Evolutionary conservation across 306 rosid species (phyloP).

Genomic region (Dryas octopetala): DNA sequence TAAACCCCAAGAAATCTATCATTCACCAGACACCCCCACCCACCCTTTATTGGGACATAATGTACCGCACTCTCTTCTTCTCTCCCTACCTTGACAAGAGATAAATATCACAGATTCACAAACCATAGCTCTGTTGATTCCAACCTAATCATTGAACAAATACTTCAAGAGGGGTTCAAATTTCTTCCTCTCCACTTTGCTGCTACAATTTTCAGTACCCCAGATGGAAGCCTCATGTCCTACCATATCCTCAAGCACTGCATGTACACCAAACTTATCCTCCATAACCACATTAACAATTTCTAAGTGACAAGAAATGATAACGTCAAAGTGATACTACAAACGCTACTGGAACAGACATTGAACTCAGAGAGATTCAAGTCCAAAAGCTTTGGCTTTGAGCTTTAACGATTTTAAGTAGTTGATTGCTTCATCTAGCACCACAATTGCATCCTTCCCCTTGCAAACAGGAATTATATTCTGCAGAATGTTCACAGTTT

Average conservation of each 20-base stretch:
- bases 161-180: constrained; percentile 11
- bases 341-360: constrained; percentile 7
- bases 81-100: background rate
- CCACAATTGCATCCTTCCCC: constrained; percentile 67
- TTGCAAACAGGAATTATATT: constrained; percentile 72
- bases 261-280: constrained; percentile 39
- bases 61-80: constrained; percentile 7
- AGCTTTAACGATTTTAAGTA: constrained; percentile 68
- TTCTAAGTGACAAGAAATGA: constrained; percentile 17
- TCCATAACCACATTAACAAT: constrained; percentile 21
- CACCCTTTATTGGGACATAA: constrained; percentile 41
- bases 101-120: background rate
- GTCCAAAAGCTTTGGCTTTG: constrained; percentile 61
- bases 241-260: background rate
- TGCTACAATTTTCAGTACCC: background rate
- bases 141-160: constrained; percentile 32
- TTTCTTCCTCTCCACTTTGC: constrained; percentile 18
- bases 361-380: constrained; percentile 41
- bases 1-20: constrained; percentile 45
- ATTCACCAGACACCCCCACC: constrained; percentile 38
- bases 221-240: constrained; percentile 6
- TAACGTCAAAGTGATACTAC: constrained; percentile 16
- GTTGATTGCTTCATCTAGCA: constrained; percentile 82
- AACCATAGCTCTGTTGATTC: constrained; percentile 31
- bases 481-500: constrained; percentile 66